Evolutionary conservation across 495 filamentous ascomycete species (phyloP).

Genomic region (Articulospora tetracladia): DNA sequence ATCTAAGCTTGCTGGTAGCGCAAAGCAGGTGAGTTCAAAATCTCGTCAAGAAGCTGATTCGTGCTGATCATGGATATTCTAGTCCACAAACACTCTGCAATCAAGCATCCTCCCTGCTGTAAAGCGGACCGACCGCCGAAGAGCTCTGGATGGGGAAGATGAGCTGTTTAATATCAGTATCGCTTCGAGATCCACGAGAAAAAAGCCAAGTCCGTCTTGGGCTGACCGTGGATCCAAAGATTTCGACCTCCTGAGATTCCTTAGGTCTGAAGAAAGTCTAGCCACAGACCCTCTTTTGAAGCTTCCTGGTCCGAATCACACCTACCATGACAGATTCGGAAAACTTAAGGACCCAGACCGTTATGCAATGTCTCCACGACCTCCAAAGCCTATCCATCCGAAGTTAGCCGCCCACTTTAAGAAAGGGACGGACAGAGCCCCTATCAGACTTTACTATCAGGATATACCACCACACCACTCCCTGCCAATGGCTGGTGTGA

Average conservation of each 20-base stretch:
- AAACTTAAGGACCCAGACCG: conserved; percentile 9
- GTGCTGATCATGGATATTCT: too few species aligned
- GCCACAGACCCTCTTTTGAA: conserved; percentile 22
- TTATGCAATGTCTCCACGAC: not conserved
- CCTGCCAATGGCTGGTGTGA: conserved; percentile 31
- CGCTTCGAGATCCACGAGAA: too few species aligned
- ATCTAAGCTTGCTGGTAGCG: too few species aligned
- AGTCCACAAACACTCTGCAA: too few species aligned
- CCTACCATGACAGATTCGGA: conserved; percentile 18
- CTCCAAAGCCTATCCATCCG: conserved; percentile 3
- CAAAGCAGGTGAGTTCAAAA: too few species aligned
- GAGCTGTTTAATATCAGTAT: too few species aligned
- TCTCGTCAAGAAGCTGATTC: too few species aligned
- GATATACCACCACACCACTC: conserved; percentile 11
- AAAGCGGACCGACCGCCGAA: too few species aligned
- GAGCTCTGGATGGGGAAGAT: too few species aligned
- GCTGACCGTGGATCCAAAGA: not conserved
- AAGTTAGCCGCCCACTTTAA: conserved; percentile 7
- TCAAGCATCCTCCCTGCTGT: too few species aligned
- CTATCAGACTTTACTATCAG: conserved; percentile 20
- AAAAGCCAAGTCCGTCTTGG: conserved; percentile 3
- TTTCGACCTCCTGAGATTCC: conserved; percentile 10
- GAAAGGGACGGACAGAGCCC: conserved; percentile 9
- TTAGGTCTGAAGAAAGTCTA: not conserved
- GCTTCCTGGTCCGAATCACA: conserved; percentile 21